Evolutionary conservation across 176 grass and related monocot genomes (phyloP).

Genomic region (Musa itinerans): DNA sequence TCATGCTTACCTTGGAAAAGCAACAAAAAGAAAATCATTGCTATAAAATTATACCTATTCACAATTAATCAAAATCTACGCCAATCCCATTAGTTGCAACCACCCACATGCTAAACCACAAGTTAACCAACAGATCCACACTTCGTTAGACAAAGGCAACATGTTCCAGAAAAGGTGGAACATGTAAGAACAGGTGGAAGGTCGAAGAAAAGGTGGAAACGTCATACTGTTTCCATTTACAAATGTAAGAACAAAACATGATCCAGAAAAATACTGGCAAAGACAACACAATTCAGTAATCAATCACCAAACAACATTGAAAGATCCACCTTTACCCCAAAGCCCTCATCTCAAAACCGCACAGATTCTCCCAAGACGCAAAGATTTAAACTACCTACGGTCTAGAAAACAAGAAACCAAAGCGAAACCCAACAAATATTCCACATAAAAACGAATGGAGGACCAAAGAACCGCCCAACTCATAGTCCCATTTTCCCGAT

Average conservation of each 20-base stretch:
- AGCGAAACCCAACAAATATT: background rate
- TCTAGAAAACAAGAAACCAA: background rate
- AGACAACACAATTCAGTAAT: background rate
- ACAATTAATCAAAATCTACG: background rate
- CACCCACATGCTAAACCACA: background rate
- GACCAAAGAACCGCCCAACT: background rate
- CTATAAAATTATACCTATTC: background rate
- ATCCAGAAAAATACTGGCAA: background rate
- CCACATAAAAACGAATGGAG: background rate
- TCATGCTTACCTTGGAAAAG: background rate
- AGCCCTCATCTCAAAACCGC: too few species aligned
- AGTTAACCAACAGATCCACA: background rate
- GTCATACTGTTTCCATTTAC: too few species aligned
- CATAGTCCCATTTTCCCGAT: background rate
- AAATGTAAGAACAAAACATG: too few species aligned
- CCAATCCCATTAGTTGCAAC: background rate
- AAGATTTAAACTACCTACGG: background rate
- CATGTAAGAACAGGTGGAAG: too few species aligned
- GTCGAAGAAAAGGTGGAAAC: too few species aligned
- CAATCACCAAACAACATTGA: background rate
- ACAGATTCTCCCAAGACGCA: background rate
- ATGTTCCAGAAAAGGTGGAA: too few species aligned
- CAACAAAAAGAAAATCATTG: background rate
- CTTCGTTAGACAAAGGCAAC: background rate
- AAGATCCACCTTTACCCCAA: background rate